Evolutionary conservation across 441 rosid genomes (phyloP), one percentile per base, ranked within the genome.

Genomic region (Populus tomentosa): DNA sequence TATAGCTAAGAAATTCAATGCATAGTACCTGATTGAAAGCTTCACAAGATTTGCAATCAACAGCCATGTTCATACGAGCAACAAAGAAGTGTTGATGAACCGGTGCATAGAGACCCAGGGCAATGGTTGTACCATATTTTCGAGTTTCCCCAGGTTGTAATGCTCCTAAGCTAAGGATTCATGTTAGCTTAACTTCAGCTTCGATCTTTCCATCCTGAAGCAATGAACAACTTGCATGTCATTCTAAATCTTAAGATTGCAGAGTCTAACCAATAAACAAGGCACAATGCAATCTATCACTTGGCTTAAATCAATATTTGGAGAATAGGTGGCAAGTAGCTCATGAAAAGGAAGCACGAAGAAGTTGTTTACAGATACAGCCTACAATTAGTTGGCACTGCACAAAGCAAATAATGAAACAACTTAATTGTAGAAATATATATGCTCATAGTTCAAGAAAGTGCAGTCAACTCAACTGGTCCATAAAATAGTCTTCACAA

Each of bases 71-170:
- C 95, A 91, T 87, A 70, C 98, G 98, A 75, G 97, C 92, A 56
- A 93, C 92, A 79, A 91, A 93, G 84, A 93, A 91, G 76, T 93
- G 98, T 71, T 93, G 98, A 85, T 93, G 98, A 77, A 93, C 94
- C 35, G 98, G 95, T 63, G 95, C 98, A 83, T 93, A 91, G 62
- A 93, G 78, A 69, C 93, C 92, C 5, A 97, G 98, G 65, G 98
- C 98, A 56, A 93, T 93, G 75, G 87, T 89, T 80, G 94, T 93
- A 71, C 98, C 97, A 71, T 93, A 93, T 80, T 91, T 93, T 81
- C 97, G 88, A 56, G 80, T 82, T 84, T 93, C 97, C 79, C 96
- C 98, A 74, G 92, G 96, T 76, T 86, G 92, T 84, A 93, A 74
- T 35, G 98, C 93, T 77, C 98, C 98, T 79, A 93, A 85, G 88